Evolutionary conservation across 768 basidiomycete genomes (phyloP).

Genomic region (Mycena latifolia): DNA sequence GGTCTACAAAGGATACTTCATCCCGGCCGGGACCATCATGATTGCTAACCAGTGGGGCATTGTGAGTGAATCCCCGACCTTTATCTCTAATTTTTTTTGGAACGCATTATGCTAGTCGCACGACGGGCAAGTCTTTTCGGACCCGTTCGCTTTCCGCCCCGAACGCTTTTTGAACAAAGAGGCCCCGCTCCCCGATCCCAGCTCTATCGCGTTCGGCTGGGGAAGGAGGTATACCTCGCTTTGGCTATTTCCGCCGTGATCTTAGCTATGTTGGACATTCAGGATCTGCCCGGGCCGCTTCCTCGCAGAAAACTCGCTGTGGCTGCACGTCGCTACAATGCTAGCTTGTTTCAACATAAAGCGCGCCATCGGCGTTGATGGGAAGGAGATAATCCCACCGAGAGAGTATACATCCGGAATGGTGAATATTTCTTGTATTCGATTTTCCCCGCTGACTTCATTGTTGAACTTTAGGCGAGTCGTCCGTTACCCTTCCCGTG

Average conservation of each 20-base stretch:
- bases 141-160: conserved; percentile 44
- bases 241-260: too few species aligned
- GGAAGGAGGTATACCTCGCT: conserved; percentile 33
- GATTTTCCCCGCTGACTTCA: not conserved
- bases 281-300: conserved; percentile 35
- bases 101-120: conserved; percentile 32
- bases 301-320: conserved; percentile 33
- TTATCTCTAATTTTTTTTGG: conserved; percentile 9
- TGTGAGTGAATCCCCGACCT: not conserved
- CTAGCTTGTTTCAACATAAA: conserved; percentile 27
- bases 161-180: conserved; percentile 40
- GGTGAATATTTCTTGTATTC: not conserved
- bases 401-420: conserved; percentile 26
- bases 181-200: conserved; percentile 25
- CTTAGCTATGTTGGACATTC: not conserved
- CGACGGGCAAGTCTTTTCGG: conserved; percentile 41
- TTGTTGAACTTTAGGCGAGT: conserved; percentile 19
- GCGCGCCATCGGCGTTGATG: conserved; percentile 1
- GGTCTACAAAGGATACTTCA: conserved; percentile 37
- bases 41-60: conserved; percentile 36
- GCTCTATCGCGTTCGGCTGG: conserved; percentile 37
- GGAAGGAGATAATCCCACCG: conserved; percentile 15
- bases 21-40: conserved; percentile 34
- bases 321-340: conserved; percentile 30
- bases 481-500: conserved; percentile 33